Base-by-base conservation (phyloP, 768 basidiomycete species). In the Lactifluus hygrophoroides region DNA sequence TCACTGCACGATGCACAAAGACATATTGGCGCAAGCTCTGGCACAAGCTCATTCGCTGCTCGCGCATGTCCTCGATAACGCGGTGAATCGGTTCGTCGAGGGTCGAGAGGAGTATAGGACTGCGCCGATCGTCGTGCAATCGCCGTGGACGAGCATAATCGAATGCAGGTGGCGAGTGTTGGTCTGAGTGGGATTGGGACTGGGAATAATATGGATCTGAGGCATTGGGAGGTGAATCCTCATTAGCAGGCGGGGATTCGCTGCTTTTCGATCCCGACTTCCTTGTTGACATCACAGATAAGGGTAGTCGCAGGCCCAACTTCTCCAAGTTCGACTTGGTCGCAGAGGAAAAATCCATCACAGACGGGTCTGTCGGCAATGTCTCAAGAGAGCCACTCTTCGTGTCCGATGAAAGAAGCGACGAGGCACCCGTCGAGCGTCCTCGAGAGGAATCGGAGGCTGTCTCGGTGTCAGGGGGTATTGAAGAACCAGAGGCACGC, bases 11-110 rank as follows among this genome's bases (percentile, higher is more conserved):
- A 69, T 96, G 90, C 37, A 93, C 89, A 71, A 94, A 97, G 19
- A 94, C 86, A 67, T 94, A 98, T 73, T 98, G 95, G 57, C 94
- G 76, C 67, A 94, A 73, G 70, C 89, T 95, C 75, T 95, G 94
- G 68, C 94, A 95, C 61, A 96, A 72, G 66, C 90, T 93, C 95
- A 98, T 98, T 54, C 95, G 77, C 73, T 97, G 94, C 70, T 94
- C 86, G 45, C 95, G 80, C 86, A 98, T 92, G 68, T 94, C 90
- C 71, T 94, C 91, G 51, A 97, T 76, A 1, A 96, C 80, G 54
- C 83, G 79, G 69, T 79, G 83, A 40, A 96, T 80, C 3, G 95
- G 95, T 47, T 91, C 86, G 32, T 79, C 77, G 61, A 86, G 83
- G 35, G 76, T 75, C 44, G 82, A 83, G 59, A 90, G 71, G 45